Evolutionary conservation across 768 basidiomycete genomes (phyloP), one percentile per base, ranked within the genome.

Genomic region (Amanita fuliginea): DNA sequence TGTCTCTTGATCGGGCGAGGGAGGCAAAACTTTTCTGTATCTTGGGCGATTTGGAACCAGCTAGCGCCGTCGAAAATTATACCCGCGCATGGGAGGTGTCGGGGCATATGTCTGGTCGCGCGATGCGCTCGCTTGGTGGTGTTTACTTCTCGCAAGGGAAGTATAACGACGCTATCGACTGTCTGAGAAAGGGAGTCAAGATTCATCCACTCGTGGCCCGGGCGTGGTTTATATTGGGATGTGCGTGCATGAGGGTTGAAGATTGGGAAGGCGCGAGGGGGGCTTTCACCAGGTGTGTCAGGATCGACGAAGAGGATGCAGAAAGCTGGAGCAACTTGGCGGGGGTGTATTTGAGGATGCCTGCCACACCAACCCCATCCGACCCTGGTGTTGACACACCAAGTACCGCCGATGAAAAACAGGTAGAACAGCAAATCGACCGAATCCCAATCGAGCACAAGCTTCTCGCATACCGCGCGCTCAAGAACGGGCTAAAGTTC

Each of bases 281-380:
- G 40, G 87, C 88, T 0, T 98, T 98, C 63, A 70, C 70, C 44
- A 74, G 94, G 11, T 92, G 91, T 57, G 93, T 97, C 0, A 70
- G 78, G 10, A 82, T 98, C 52, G 95, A 98, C 53, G 91, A 94
- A 51, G 96, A 98, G 56, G 94, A 99, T 59, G 91, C 80, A 3
- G 95, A 98, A 73, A 95, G 92, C 56, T 98, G 96, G 96, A 95
- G 86, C 57, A 99, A 99, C 63, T 70, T 99, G 54, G 96, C 95
- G 30, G 92, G 85, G 51, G 82, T 93, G 61, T 96, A 97, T 66
- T 77, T 99, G 53, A 83, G 90, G 41, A 74, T 95, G 64, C 26
- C 47, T 84, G 80, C 9, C n/a, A 56, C 42, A 11, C 42, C 47
- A 11, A 6, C 16, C 7, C 13, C 14, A 1, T 22, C 21, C 13